Conservation (phyloP, 2,329 filamentous ascomycete species). For the Orbilia quercus region DNA sequence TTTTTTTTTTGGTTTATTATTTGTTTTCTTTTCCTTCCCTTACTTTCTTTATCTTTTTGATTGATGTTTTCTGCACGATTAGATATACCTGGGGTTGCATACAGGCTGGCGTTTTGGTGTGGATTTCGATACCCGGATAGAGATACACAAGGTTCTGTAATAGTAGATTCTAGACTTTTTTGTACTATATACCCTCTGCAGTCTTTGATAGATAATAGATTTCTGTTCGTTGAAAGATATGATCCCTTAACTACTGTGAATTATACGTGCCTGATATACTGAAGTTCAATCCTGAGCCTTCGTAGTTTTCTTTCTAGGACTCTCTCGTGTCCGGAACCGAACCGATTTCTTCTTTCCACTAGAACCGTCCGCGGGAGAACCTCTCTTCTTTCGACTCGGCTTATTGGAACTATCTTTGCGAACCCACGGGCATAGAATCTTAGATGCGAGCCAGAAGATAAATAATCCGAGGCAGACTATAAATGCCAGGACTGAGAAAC, state of each 20-base stretch:
- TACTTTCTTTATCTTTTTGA: not conserved
- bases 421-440: constrained; percentile 1
- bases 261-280: too few relatives aligned
- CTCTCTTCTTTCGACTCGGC: not conserved
- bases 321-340: constrained; percentile 19
- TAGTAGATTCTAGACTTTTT: constrained; percentile 6
- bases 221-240: too few relatives aligned
- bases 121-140: constrained; percentile 12
- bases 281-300: too few relatives aligned
- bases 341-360: constrained; percentile 28
- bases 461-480: not conserved
- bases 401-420: not conserved
- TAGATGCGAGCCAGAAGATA: not conserved
- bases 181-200: not conserved
- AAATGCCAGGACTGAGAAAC: not conserved
- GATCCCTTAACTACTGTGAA: too few relatives aligned
- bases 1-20: too few relatives aligned
- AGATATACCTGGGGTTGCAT: not conserved
- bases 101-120: not conserved
- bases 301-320: constrained; percentile 19
- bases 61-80: not conserved
- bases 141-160: not conserved
- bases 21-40: not conserved
- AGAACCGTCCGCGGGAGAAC: not conserved
- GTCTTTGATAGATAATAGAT: too few relatives aligned